A percentile compares a stretch with the other conserved stretches of the same genome.
phyloP scores from a whole-genome alignment of 352 stramenopile species.

The Globisporangium alternatum region DNA sequence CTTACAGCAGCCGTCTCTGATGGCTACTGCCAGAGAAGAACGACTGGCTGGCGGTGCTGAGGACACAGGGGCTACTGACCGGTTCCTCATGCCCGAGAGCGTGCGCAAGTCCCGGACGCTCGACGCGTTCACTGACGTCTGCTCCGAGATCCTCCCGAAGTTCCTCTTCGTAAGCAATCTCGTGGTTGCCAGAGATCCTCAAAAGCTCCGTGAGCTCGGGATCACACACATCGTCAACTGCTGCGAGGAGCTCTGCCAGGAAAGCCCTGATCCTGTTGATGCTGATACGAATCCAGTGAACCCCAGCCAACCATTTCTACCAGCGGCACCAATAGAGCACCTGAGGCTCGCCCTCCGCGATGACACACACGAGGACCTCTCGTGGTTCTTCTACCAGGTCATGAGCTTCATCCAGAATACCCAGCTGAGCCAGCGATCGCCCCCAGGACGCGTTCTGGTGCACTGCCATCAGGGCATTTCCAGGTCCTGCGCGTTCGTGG shows the following conservation, averaged over 20 bases:
- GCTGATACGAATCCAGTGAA: conserved; percentile 1
- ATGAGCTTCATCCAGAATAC: conserved; percentile 39
- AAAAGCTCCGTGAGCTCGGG: conserved; percentile 25
- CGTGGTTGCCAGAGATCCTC: conserved; percentile 30
- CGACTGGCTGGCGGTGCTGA: background rate
- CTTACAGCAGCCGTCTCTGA: background rate
- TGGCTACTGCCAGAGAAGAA: background rate
- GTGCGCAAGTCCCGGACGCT: conserved; percentile 52
- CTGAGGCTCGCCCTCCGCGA: conserved; percentile 50
- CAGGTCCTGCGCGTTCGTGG: conserved; percentile 58
- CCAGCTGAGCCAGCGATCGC: conserved; percentile 6
- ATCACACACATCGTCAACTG: conserved; percentile 66
- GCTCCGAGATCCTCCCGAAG: conserved; percentile 49
- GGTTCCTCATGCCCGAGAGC: conserved; percentile 49
- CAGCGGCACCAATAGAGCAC: background rate
- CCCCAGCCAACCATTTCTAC: too few species aligned
- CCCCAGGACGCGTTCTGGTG: conserved; percentile 34
- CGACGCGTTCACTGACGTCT: conserved; percentile 38
- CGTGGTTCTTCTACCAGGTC: conserved; percentile 51
- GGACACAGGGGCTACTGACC: background rate
- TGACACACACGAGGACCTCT: conserved; percentile 59
- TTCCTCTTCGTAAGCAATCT: conserved; percentile 67
- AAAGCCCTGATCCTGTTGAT: background rate
- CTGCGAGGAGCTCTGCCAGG: conserved; percentile 36
- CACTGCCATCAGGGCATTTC: conserved; percentile 77